These are phyloP conservation scores for Pharus latifolius DNA, from an alignment of 176 grass and related monocot genomes.

Conservation along the genomic window DNA sequence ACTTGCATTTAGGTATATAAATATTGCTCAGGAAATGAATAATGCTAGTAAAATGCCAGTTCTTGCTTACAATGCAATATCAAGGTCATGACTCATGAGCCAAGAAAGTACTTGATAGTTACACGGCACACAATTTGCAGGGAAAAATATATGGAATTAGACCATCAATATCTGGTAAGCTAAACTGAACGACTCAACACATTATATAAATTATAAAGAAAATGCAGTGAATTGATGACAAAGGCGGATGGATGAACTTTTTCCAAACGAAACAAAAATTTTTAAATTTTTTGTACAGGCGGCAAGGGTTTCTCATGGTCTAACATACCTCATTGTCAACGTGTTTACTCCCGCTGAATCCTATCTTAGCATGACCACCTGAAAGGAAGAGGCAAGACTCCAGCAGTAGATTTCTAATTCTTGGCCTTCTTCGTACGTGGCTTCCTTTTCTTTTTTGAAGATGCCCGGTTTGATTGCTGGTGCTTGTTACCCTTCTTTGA, in stretches of 20 bases:
- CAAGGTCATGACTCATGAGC: too few relatives aligned
- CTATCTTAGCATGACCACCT: neutral
- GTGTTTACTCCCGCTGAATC: neutral
- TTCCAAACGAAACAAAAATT: neutral
- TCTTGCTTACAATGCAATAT: too few relatives aligned
- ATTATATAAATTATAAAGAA: neutral
- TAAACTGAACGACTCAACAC: neutral
- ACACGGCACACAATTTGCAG: neutral
- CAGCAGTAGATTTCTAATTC: neutral
- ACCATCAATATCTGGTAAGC: neutral
- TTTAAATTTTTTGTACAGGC: neutral
- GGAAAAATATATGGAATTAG: neutral
- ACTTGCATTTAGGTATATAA: too few relatives aligned
- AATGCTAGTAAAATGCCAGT: too few relatives aligned
- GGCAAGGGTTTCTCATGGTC: neutral
- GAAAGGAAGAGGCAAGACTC: too few relatives aligned
- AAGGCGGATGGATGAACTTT: neutral
- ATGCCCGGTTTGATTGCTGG: neutral
- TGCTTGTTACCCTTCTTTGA: slow-evolving; percentile 29
- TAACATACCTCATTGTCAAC: neutral
- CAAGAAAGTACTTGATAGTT: neutral
- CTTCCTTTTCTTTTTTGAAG: slow-evolving; percentile 38
- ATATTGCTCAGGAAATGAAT: too few relatives aligned
- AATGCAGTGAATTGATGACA: neutral
- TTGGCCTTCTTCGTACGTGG: slow-evolving; percentile 47